Percentiles rank a stretch among this genome's conserved stretches.
These are phyloP conservation scores for Dorcoceras hygrometricum DNA, from an alignment of 257 asterid species.

Conservation along the genomic window DNA sequence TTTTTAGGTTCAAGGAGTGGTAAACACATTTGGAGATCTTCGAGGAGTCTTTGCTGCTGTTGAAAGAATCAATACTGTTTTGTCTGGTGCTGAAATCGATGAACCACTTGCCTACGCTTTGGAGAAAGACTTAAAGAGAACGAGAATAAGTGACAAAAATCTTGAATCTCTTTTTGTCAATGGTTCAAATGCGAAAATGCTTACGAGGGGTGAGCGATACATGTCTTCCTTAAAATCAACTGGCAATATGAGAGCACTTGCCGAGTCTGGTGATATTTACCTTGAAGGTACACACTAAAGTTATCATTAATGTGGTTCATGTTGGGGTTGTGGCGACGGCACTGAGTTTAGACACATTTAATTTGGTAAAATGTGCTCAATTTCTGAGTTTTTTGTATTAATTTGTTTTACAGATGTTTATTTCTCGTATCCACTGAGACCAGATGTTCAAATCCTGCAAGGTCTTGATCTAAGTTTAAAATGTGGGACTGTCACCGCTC, in stretches of 20 bases:
- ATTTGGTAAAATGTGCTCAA: constrained; percentile 14
- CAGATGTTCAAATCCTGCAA: constrained; percentile 76
- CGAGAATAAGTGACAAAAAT: constrained; percentile 44
- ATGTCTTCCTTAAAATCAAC: constrained; percentile 76
- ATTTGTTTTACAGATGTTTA: constrained; percentile 60
- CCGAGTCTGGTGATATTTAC: constrained; percentile 71
- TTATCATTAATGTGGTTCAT: constrained; percentile 13
- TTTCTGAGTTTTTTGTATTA: neutral
- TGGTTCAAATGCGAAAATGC: constrained; percentile 41
- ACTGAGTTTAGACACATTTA: neutral
- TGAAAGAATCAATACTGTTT: constrained; percentile 85
- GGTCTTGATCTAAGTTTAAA: constrained; percentile 75
- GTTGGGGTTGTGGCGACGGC: neutral
- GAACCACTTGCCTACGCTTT: constrained; percentile 79
- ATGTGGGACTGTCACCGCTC: constrained; percentile 89
- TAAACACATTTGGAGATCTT: constrained; percentile 96
- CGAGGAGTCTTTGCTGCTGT: constrained; percentile 94
- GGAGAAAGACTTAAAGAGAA: constrained; percentile 64
- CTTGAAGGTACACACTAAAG: constrained; percentile 63
- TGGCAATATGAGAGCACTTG: constrained; percentile 56
- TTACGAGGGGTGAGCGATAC: constrained; percentile 37
- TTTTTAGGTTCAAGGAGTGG: constrained; percentile 92
- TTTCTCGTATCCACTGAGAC: constrained; percentile 92
- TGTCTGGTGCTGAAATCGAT: constrained; percentile 73
- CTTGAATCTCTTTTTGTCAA: constrained; percentile 49